Evolutionary conservation across 805 yeast genomes (phyloP), one percentile per base, ranked within the genome.

Genomic region (Wickerhamiella nectarea): DNA sequence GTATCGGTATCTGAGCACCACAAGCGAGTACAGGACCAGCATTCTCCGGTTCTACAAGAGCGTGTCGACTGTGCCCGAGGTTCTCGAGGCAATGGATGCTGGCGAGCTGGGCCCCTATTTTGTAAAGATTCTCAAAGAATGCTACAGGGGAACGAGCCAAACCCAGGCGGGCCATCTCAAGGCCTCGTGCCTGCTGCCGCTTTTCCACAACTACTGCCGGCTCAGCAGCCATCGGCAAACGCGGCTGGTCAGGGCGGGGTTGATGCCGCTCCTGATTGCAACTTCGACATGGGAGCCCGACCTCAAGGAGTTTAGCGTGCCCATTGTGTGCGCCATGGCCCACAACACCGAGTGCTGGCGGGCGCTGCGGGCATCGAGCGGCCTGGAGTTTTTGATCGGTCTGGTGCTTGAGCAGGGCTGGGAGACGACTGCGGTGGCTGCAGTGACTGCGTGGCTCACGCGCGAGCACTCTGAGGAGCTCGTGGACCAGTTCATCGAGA

Each of bases 381-480:
- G 70, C 4, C 52, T 71, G 20, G 52, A 58, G 3, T 61, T 57
- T 8, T 53, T 73, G 46, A 58, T 65, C 29, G 56, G 59, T 12
- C 58, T 74, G 12, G 52, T 72, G 3, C 50, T 64, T 8, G 77
- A 75, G 50, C 69, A 74, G 0, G 72, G 73, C 50, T 74, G 78
- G 78, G 76, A 72, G 54, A 67, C 70, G 15, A 71, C 69, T 52
- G 73, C 77, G 2, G 61, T 72, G 48, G 76, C 74, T 22, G 68
- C 77, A 0, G 60, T 74, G 2, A 50, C 54, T 4, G 54, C 55
- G 1, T 63, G 68, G 68, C 47, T 59, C 18, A 55, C 52, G 8
- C 60, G 55, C 10, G 61, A 60, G 25, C 36, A 39, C 21, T 14
- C 22, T 7, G 40, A 46, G 4, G 34, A 36, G 38, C 22, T 44